Percentiles rank a stretch among this genome's conserved stretches.
Conservation (phyloP, 768 basidiomycete species). For the Phylloporus sp. region DNA sequence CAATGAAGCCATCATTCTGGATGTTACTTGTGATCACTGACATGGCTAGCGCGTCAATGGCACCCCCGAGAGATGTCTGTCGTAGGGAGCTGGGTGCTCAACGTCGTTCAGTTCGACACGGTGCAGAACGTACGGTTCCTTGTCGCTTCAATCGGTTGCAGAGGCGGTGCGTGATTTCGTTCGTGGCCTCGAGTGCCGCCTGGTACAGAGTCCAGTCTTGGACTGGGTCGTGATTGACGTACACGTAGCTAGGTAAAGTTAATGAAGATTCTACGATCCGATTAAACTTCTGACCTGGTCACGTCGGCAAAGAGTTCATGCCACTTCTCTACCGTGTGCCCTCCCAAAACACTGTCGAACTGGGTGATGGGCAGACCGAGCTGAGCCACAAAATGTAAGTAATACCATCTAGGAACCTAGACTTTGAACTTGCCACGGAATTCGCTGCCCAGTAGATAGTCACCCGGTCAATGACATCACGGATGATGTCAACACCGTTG, state of each 20-base stretch:
- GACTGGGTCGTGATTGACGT: conserved; percentile 29
- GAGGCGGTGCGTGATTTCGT: conserved; percentile 24
- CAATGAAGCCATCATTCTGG: conserved; percentile 19
- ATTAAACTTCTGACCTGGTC: conserved; percentile 22
- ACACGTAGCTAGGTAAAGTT: conserved; percentile 32
- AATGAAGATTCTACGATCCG: neutral
- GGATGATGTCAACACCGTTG: conserved; percentile 53
- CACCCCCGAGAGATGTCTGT: conserved; percentile 19
- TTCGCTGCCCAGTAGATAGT: conserved; percentile 59
- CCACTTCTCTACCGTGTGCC: conserved; percentile 39
- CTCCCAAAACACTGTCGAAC: conserved; percentile 36
- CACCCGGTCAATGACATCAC: conserved; percentile 60
- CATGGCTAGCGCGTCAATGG: conserved; percentile 17
- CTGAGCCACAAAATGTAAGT: neutral
- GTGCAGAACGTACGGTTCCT: conserved; percentile 15
- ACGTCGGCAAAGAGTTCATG: conserved; percentile 47
- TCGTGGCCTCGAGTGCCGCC: conserved; percentile 23
- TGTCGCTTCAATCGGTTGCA: conserved; percentile 18
- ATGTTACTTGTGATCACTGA: conserved; percentile 21
- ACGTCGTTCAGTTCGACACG: neutral
- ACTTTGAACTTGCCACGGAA: conserved; percentile 42
- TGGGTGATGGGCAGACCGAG: conserved; percentile 32
- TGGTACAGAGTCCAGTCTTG: conserved; percentile 31
- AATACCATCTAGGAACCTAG: neutral
- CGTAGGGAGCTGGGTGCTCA: neutral